These are phyloP conservation scores for Aspergillus puulaauensis DNA, from an alignment of 2,329 filamentous ascomycete genomes.

Conservation along the genomic window DNA sequence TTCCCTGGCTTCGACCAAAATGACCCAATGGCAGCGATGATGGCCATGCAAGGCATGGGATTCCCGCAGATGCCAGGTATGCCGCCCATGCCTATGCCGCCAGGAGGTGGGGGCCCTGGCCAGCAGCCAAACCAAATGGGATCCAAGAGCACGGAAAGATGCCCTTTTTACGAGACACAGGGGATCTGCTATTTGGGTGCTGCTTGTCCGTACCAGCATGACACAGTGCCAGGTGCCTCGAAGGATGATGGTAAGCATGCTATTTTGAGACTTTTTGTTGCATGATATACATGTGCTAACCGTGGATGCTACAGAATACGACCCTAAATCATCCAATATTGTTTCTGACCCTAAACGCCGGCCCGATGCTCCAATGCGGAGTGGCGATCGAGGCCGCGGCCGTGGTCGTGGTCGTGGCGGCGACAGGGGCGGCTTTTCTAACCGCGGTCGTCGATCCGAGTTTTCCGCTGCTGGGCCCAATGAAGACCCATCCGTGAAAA, in stretches of 20 bases:
- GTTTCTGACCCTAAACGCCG: slow-evolving; percentile 31
- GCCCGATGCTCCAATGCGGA: slow-evolving; percentile 22
- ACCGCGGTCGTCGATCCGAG: slow-evolving; percentile 47
- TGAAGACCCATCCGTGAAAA: slow-evolving; percentile 53
- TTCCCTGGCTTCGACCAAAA: slow-evolving; percentile 56
- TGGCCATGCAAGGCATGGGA: slow-evolving; percentile 54
- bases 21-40: slow-evolving; percentile 55
- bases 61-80: slow-evolving; percentile 51
- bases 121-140: slow-evolving; percentile 31
- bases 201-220: slow-evolving; percentile 60
- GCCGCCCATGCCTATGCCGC: slow-evolving; percentile 42
- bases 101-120: slow-evolving; percentile 22
- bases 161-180: slow-evolving; percentile 58
- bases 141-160: slow-evolving; percentile 44
- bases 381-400: slow-evolving; percentile 35
- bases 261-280: not conserved
- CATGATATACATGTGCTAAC: not conserved
- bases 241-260: slow-evolving; percentile 36
- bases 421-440: slow-evolving; percentile 42
- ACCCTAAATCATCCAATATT: slow-evolving; percentile 52
- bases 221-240: slow-evolving; percentile 41
- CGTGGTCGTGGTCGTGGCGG: slow-evolving; percentile 45
- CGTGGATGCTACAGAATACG: slow-evolving; percentile 46
- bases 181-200: slow-evolving; percentile 58
- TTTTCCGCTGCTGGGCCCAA: slow-evolving; percentile 56